A percentile compares a stretch with the other conserved stretches of the same genome.
Conservation (phyloP, 2,329 filamentous ascomycete species). For the Hypoxylon sp. region DNA sequence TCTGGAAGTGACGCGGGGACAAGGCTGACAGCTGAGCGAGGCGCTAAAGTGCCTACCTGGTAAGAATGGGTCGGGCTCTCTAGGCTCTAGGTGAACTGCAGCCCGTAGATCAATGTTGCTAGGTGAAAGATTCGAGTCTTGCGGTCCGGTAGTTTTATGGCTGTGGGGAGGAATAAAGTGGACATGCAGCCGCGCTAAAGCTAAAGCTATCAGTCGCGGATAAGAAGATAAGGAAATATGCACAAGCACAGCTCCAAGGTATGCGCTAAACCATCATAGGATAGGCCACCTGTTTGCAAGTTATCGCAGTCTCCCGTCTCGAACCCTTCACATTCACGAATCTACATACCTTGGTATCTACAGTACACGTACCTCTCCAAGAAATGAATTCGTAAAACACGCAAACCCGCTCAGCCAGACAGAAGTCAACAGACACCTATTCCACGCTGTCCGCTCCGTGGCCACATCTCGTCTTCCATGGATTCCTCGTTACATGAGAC, state of each 20-base stretch:
- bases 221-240: too few relatives aligned
- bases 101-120: too few relatives aligned
- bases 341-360: too few relatives aligned
- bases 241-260: not conserved
- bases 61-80: not conserved
- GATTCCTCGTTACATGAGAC: constrained; percentile 85
- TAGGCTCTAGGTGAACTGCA: not conserved
- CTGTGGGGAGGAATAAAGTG: too few relatives aligned
- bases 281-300: constrained; percentile 32
- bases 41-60: too few relatives aligned
- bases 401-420: not conserved
- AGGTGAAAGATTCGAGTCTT: not conserved
- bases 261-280: constrained; percentile 12
- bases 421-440: constrained; percentile 3
- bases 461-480: constrained; percentile 60
- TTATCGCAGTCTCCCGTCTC: not conserved
- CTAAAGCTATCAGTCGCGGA: too few relatives aligned
- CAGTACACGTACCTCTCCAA: too few relatives aligned
- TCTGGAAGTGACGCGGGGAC: not conserved
- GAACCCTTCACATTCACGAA: not conserved
- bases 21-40: not conserved
- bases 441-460: constrained; percentile 1
- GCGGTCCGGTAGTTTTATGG: too few relatives aligned
- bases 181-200: not conserved
- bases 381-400: constrained; percentile 19